Evolutionary conservation across 2,329 filamentous ascomycete genomes (phyloP), one percentile per base, ranked within the genome.

Genomic region (Diaporthe ilicicola): DNA sequence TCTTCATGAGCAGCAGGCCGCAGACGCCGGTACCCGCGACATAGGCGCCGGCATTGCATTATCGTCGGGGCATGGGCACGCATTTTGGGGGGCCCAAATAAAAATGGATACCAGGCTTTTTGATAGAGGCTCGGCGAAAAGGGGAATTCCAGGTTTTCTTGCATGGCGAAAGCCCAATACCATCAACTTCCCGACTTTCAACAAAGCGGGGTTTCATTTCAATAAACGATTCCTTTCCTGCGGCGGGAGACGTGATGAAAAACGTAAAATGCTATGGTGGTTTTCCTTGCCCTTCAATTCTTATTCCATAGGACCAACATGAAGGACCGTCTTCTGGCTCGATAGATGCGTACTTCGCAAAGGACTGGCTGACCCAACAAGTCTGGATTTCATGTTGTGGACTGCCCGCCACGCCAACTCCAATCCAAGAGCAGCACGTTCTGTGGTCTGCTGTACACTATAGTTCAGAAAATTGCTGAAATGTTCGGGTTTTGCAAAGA

Each of bases 1-100:
- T 97, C 75, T 91, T 93, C 73, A 82, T 80, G 42, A 80, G 80
- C 70, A 89, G 87, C 75, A 81, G 87, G 39, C 87, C 88, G 27
- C 85, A 83, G 17, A 88, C 86, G 67, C 87, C 87, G 6, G 82
- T 78, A 22, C 68, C 74, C 0, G 78, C 79, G 17, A 51, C 75
- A 66, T 74, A 69, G 69, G 69, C 72, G 67, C 19, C 61, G 66
- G 46, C 32, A 22, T 67, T 75, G 13, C 56, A 71, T 22, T 64
- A 70, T 15, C 75, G 76, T 10, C 74, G 76, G 29, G 74, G 75
- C 6, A 76, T 74, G 13, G 13, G 76, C 76, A 62, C 74, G 27
- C 13, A n/a, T 22, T 46, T 46, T n/a, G 29, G 37, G n/a, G 9
- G 19, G 27, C 29, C 27, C 9, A 10, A 46, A 24, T 22, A 44